A percentile compares a stretch with the other conserved stretches of the same genome.
phyloP scores from a whole-genome alignment of 2,329 filamentous ascomycete genomes.

The Lecanicillium sp. region DNA sequence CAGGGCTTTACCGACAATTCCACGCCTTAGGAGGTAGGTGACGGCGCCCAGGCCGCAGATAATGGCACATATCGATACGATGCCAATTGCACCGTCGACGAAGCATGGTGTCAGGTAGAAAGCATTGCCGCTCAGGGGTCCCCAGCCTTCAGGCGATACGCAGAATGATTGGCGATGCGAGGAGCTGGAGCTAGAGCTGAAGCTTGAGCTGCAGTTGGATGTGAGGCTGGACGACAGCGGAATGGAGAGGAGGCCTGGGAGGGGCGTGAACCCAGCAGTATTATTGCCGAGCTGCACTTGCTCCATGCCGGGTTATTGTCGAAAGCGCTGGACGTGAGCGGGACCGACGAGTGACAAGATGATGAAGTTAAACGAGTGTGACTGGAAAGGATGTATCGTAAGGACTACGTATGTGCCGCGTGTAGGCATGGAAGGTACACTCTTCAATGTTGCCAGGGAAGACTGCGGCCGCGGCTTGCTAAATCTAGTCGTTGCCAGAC shows the following conservation, averaged over 20 bases:
- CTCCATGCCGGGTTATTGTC: slow-evolving; percentile 7
- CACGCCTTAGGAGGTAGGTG: slow-evolving; percentile 66
- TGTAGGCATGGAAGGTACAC: slow-evolving; percentile 1
- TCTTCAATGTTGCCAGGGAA: slow-evolving; percentile 5
- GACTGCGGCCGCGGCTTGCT: slow-evolving; percentile 3
- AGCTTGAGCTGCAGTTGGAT: slow-evolving; percentile 6
- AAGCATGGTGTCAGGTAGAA: slow-evolving; percentile 92
- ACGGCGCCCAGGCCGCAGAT: slow-evolving; percentile 66
- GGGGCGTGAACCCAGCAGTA: slow-evolving; percentile 6
- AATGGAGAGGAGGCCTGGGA: slow-evolving; percentile 6
- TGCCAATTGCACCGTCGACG: slow-evolving; percentile 73
- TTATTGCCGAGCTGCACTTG: slow-evolving; percentile 8
- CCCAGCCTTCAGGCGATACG: slow-evolving; percentile 81
- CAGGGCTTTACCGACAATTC: slow-evolving; percentile 48
- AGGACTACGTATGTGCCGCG: slow-evolving; percentile 4
- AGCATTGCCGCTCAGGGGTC: slow-evolving; percentile 68
- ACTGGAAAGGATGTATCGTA: slow-evolving; percentile 7
- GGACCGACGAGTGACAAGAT: slow-evolving; percentile 7
- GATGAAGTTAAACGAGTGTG: slow-evolving; percentile 4
- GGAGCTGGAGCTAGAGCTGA: slow-evolving; percentile 20
- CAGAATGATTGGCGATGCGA: slow-evolving; percentile 60
- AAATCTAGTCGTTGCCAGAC: slow-evolving; percentile 3
- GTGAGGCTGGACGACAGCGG: slow-evolving; percentile 7
- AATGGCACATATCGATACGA: slow-evolving; percentile 68
- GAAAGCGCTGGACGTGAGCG: slow-evolving; percentile 8